Evolutionary conservation across 768 basidiomycete genomes (phyloP), one percentile per base, ranked within the genome.

Genomic region (Neoboletus brunneissimus): DNA sequence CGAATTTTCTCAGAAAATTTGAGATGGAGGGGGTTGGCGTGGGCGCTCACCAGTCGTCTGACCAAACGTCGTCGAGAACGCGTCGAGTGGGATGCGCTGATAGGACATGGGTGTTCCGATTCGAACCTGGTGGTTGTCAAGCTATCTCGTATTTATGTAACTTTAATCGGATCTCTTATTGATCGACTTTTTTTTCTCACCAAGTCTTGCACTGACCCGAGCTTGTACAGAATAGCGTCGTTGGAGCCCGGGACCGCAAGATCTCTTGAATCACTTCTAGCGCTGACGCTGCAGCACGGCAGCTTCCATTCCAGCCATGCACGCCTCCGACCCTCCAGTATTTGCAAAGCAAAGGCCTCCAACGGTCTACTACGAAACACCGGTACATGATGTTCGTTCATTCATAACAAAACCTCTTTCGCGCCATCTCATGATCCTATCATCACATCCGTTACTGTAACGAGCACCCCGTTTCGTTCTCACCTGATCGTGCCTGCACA

Each of bases 61-160:
- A 20, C 77, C 72, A 64, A 88, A 86, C 23, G 72, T 67, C 20
- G 77, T 63, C 37, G 71, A 45, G 61, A 85, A 87, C 9, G 73
- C 63, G 34, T 81, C 77, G 34, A 85, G 66, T 0, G 78, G 68
- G 20, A 87, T 66, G 13, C 58, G 63, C 58, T 79, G 68, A 61
- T 71, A 74, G 44, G 76, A 67, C 83, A 85, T 83, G 38, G n/a
- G 15, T 35, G 34, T 35, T 35, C 34, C 34, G 15, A 16, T 16
- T 35, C 16, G 34, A 35, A 16, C 15, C 15, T 35, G 34, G 34
- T 13, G 29, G 29, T 29, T 29, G 29, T 1, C 27, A 31, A 3
- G 16, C 9, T 16, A 27, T 27, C 43, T 20, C n/a, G 4, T 47
- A 15, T 47, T 32, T 32, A 32, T 34, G 8, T 34, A 22, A 15